Percentiles rank a stretch among this genome's conserved stretches.
Conservation (phyloP, 2,329 filamentous ascomycete species). For the Pseudogymnoascus sp. region DNA sequence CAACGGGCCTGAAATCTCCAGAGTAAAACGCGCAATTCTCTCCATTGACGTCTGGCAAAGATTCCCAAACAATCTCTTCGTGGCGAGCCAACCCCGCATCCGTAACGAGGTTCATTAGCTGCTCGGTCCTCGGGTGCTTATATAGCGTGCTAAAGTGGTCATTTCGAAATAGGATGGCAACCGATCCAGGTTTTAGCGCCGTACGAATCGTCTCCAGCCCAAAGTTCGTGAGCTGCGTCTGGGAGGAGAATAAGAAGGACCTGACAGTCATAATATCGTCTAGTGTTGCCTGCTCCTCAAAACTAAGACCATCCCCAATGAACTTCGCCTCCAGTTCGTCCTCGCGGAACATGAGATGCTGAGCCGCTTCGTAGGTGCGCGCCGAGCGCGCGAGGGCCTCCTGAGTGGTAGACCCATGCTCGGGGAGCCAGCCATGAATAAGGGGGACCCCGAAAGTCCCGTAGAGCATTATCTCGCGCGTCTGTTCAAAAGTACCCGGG, state of each 20-base stretch:
- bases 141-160: conserved; percentile 95
- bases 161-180: conserved; percentile 91
- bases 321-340: conserved; percentile 83
- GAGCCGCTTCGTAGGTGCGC: conserved; percentile 82
- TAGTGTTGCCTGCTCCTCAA: conserved; percentile 70
- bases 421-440: conserved; percentile 87
- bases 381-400: conserved; percentile 67
- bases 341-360: conserved; percentile 80
- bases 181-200: conserved; percentile 65
- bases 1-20: conserved; percentile 83
- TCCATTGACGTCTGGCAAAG: conserved; percentile 79
- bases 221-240: conserved; percentile 79
- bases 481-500: conserved; percentile 76
- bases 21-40: conserved; percentile 76
- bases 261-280: conserved; percentile 82
- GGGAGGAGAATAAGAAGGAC: conserved; percentile 67
- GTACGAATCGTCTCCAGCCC: conserved; percentile 69
- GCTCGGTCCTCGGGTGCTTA: conserved; percentile 69
- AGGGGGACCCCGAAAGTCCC: conserved; percentile 81
- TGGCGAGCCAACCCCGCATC: conserved; percentile 85
- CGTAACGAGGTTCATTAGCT: conserved; percentile 79
- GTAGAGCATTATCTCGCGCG: conserved; percentile 83
- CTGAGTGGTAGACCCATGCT: conserved; percentile 57
- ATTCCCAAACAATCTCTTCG: conserved; percentile 94
- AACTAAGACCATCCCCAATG: conserved; percentile 51